These are phyloP conservation scores for Cytospora piceicola DNA, from an alignment of 2,329 filamentous ascomycete genomes.

Conservation along the genomic window DNA sequence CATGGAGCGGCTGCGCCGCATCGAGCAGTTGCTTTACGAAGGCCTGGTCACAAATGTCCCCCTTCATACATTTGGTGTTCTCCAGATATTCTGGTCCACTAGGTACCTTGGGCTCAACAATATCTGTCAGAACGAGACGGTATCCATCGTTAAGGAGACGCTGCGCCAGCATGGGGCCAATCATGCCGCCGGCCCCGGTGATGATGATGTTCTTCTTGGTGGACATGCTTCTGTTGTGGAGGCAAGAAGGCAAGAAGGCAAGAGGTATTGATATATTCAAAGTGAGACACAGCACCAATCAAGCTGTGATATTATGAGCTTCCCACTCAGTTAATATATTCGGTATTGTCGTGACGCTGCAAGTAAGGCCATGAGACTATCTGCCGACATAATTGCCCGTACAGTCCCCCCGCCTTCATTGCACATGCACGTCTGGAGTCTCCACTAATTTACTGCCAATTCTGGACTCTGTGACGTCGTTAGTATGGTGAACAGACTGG, in stretches of 20 bases:
- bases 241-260: background rate
- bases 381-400: background rate
- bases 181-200: constrained; percentile 42
- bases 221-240: constrained; percentile 4
- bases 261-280: background rate
- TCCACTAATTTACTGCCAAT: too few relatives aligned
- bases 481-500: too few relatives aligned
- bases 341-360: background rate
- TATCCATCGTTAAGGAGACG: constrained; percentile 47
- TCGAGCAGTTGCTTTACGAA: constrained; percentile 47
- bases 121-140: constrained; percentile 54
- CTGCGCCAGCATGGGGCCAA: constrained; percentile 44
- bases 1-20: constrained; percentile 51
- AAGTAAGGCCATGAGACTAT: background rate
- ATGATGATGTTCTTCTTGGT: constrained; percentile 38
- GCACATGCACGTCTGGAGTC: constrained; percentile 10
- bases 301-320: too few relatives aligned
- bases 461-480: too few relatives aligned
- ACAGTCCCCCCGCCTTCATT: background rate
- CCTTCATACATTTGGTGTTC: constrained; percentile 53
- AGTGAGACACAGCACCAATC: too few relatives aligned
- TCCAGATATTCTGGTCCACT: constrained; percentile 50
- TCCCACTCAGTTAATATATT: too few relatives aligned
- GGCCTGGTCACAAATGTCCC: constrained; percentile 49
- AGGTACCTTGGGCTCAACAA: constrained; percentile 56